Percentiles rank a stretch among this genome's conserved stretches.
These are phyloP conservation scores for Scorias spongiosa DNA, from an alignment of 2,329 filamentous ascomycete genomes.

Conservation along the genomic window DNA sequence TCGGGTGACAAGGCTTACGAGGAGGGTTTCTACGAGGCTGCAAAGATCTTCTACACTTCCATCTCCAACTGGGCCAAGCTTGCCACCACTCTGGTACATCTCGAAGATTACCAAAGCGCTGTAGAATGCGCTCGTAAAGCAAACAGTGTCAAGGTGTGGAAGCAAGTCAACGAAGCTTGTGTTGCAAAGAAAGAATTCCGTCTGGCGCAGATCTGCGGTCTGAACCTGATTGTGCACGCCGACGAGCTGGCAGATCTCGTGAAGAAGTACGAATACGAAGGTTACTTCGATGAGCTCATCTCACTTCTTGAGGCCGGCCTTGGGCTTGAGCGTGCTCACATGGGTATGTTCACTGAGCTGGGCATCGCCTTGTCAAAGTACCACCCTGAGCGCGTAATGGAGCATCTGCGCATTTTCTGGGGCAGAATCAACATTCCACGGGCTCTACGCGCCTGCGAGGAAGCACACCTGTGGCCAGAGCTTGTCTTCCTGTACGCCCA, in stretches of 20 bases:
- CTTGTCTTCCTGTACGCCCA: conserved; percentile 96
- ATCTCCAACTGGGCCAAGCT: conserved; percentile 99
- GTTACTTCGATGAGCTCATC: conserved; percentile 98
- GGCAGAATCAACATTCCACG: conserved; percentile 94
- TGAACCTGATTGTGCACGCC: conserved; percentile 94
- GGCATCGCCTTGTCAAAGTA: conserved; percentile 90
- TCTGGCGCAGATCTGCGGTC: conserved; percentile 93
- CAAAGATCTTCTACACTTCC: conserved; percentile 96
- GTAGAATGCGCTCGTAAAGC: conserved; percentile 97
- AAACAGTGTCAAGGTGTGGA: conserved; percentile 99
- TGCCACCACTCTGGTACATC: conserved; percentile 90
- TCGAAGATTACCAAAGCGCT: conserved; percentile 91
- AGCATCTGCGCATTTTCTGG: conserved; percentile 98
- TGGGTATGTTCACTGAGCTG: conserved; percentile 92
- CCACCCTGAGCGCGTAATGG: conserved; percentile 90
- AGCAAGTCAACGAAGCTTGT: conserved; percentile 92
- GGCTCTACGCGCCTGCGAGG: conserved; percentile 85
- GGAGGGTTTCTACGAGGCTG: conserved; percentile 85
- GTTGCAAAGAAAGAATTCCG: conserved; percentile 98
- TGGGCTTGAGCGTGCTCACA: conserved; percentile 75
- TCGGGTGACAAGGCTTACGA: conserved; percentile 96
- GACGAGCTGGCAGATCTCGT: conserved; percentile 88
- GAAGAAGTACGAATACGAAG: conserved; percentile 90
- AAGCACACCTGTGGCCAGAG: conserved; percentile 93
- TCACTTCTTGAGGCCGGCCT: conserved; percentile 85